phyloP scores from a whole-genome alignment of 768 basidiomycete species.

The Tephrocybe sp. region DNA sequence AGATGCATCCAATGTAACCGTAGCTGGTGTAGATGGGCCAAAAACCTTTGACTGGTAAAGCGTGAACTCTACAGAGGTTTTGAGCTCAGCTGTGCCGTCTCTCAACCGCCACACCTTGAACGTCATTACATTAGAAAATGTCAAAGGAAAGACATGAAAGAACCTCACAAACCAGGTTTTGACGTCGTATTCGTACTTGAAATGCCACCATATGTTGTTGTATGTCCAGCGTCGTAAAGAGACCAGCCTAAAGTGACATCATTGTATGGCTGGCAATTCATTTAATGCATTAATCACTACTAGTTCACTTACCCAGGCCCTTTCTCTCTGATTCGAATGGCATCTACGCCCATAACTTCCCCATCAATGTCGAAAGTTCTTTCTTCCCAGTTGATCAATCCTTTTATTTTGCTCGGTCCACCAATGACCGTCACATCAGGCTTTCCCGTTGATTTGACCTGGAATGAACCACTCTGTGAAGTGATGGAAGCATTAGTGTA shows the following conservation, averaged over 20 bases:
- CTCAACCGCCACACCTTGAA: constrained; percentile 6
- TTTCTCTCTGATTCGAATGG: not conserved
- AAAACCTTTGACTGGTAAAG: constrained; percentile 4
- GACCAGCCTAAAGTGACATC: not conserved
- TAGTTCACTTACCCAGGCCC: not conserved
- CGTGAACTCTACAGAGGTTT: constrained; percentile 1
- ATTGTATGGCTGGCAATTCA: not conserved
- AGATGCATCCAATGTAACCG: not conserved
- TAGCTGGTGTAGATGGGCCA: not conserved
- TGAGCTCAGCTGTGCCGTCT: not conserved
- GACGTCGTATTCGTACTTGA: constrained; percentile 4
- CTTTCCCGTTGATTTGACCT: not conserved
- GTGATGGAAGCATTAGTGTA: not conserved
- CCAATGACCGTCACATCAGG: not conserved
- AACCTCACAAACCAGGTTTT: constrained; percentile 4
- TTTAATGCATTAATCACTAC: not conserved
- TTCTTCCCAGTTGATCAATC: not conserved
- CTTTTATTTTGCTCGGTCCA: not conserved
- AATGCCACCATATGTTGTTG: not conserved
- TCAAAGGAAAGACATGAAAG: no score
- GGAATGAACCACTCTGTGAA: not conserved
- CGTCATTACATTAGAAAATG: not conserved
- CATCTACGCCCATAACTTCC: not conserved
- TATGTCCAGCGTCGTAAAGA: constrained; percentile 6
- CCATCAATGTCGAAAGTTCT: constrained; percentile 3